Evolutionary conservation across 257 asterid genomes (phyloP).

Genomic region (Lithospermum erythrorhizon): DNA sequence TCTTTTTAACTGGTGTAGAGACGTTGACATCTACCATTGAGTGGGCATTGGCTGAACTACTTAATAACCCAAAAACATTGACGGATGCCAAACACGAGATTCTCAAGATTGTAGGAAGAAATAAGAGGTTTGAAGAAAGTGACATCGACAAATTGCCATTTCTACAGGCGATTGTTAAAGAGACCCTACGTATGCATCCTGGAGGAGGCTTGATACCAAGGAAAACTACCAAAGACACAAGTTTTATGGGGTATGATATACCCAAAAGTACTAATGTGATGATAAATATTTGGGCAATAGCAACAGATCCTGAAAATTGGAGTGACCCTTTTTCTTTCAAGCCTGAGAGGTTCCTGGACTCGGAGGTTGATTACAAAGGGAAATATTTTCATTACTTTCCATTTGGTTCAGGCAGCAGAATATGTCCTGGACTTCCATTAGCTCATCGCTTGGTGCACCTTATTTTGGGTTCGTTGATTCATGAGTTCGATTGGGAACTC

Average conservation of each 20-base stretch:
- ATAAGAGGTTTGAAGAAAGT: background rate
- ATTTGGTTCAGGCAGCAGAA: conserved; percentile 3
- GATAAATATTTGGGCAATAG: background rate
- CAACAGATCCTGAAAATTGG: background rate
- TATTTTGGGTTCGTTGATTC: background rate
- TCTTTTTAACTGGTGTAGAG: background rate
- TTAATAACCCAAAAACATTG: background rate
- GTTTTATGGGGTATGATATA: background rate
- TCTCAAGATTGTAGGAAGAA: background rate
- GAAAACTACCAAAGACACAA: background rate
- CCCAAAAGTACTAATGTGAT: background rate
- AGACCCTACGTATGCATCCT: background rate
- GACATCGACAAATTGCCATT: background rate
- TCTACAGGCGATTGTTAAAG: background rate
- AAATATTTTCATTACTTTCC: background rate
- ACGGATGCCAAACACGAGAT: background rate
- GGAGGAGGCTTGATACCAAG: background rate
- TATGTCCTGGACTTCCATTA: background rate
- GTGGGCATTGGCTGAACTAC: background rate
- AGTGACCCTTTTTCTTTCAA: background rate
- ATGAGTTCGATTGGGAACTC: background rate
- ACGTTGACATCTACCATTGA: background rate
- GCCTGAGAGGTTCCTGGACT: background rate
- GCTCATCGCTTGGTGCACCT: background rate
- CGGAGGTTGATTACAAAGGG: background rate